A percentile compares a stretch with the other conserved stretches of the same genome.
These are phyloP conservation scores for Phylloporus sp. DNA, from an alignment of 768 basidiomycete species.

Conservation along the genomic window DNA sequence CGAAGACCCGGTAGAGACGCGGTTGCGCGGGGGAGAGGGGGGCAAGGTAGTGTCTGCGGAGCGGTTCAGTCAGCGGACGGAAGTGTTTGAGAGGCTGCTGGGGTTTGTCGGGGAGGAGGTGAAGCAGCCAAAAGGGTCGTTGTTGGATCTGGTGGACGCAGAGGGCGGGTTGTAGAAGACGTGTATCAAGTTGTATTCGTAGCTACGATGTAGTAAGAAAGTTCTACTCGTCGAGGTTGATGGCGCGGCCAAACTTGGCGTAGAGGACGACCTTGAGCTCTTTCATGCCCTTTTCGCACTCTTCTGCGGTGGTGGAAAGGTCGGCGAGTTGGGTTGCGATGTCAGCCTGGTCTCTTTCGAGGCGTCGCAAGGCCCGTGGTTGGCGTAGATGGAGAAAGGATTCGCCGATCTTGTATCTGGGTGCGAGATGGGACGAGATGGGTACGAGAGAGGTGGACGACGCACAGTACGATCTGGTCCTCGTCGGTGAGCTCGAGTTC, in stretches of 20 bases:
- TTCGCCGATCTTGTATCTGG: conserved; percentile 86
- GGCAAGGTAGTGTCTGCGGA: conserved; percentile 36
- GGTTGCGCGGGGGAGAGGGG: conserved; percentile 29
- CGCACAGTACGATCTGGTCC: conserved; percentile 72
- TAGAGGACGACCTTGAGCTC: conserved; percentile 75
- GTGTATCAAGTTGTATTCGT: too few relatives aligned
- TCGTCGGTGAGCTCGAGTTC: conserved; percentile 91
- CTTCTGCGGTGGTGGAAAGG: conserved; percentile 48
- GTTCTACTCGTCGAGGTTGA: conserved; percentile 78
- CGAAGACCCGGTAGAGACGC: conserved; percentile 26
- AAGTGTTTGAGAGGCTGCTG: conserved; percentile 65
- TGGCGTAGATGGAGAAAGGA: conserved; percentile 79
- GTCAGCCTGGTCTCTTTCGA: conserved; percentile 62
- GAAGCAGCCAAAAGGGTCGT: conserved; percentile 61
- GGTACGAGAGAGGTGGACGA: not conserved
- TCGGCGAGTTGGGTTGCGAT: conserved; percentile 52
- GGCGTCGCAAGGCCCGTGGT: conserved; percentile 58
- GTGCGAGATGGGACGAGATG: conserved; percentile 50
- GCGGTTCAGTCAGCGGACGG: conserved; percentile 59
- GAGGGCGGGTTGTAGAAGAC: conserved; percentile 22
- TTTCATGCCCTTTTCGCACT: conserved; percentile 74
- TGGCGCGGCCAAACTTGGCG: conserved; percentile 88
- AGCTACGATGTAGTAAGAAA: not conserved
- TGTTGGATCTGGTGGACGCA: conserved; percentile 57
- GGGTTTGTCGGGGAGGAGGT: conserved; percentile 55